Evolutionary conservation across 129 eudicot genomes (phyloP).

Genomic region (Calendula officinalis): DNA sequence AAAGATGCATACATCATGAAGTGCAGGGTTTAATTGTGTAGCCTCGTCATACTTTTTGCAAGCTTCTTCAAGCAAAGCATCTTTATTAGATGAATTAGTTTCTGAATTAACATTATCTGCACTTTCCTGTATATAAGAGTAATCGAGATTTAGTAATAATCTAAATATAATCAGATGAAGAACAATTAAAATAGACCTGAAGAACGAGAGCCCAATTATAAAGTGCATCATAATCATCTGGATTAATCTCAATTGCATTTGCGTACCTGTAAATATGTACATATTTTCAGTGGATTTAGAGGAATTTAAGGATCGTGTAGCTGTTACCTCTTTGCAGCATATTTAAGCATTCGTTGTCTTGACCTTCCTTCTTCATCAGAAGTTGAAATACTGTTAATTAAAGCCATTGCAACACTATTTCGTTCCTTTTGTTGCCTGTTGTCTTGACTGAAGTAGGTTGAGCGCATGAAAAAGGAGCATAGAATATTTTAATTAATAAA

Average conservation of each 20-base stretch:
- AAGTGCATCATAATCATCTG: conserved; percentile 88
- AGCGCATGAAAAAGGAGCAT: conserved; percentile 13
- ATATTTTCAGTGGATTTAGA: not conserved
- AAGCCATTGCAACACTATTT: conserved; percentile 70
- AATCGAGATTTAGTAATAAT: not conserved
- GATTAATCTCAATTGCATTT: conserved; percentile 82
- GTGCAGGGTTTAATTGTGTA: conserved; percentile 81
- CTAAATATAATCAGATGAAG: not conserved
- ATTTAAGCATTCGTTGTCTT: conserved; percentile 81
- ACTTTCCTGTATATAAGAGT: conserved; percentile 64
- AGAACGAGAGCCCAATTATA: conserved; percentile 99
- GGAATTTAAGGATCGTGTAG: not conserved
- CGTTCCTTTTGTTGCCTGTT: conserved; percentile 48
- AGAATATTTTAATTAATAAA: not conserved
- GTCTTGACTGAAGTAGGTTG: conserved; percentile 49
- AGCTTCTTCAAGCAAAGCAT: conserved; percentile 93
- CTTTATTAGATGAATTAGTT: conserved; percentile 74
- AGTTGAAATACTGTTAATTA: conserved; percentile 66
- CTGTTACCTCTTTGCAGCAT: conserved; percentile 85
- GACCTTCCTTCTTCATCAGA: conserved; percentile 85
- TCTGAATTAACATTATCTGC: conserved; percentile 84
- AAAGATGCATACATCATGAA: conserved; percentile 56
- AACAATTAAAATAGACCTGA: conserved; percentile 51
- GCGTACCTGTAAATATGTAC: conserved; percentile 69
- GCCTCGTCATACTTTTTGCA: conserved; percentile 94